Evolutionary conservation across 805 yeast genomes (phyloP), one percentile per base, ranked within the genome.

Genomic region (Yarrowia sp.): DNA sequence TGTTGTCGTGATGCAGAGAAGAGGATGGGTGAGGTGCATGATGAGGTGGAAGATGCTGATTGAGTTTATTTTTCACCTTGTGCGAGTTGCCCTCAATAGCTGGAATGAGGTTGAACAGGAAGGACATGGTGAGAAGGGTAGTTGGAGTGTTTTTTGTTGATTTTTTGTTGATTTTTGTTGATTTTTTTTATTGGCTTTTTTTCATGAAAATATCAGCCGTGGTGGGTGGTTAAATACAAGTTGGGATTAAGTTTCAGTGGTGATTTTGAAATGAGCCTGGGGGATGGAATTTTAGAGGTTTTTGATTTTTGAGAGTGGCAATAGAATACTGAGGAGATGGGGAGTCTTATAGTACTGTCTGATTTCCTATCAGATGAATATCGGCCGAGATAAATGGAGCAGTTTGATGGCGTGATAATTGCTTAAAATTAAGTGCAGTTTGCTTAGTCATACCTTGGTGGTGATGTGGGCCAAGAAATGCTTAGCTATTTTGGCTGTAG

Each of bases 361-460:
- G 33, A 28, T 28, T 22, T 6, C 14, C 48, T 14, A 44, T 44
- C 33, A 33, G 33, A 13, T 1, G 4, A 6, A 6, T 22, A 22
- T 1, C 13, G 4, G 11, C 2, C 33, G 15, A 44, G 15, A 28
- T 44, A 9, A 4, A 22, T 5, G 15, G 8, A 2, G 1, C 17
- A 5, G 14, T 22, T 15, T 28, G 36, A 45, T 45, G 51, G 51
- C 51, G 51, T 45, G 51, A 45, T 45, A 22, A 22, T 22, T 22
- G 28, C 28, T 22, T 22, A 22, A 22, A 22, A 22, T 22, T 22
- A 22, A 22, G 28, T 3, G 28, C 28, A 22, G 3, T 22, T 22
- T 11, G 48, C 48, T 44, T 44, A 44, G 51, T 45, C 51, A 45
- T 3, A 22, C 51, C 51, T 45, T 45, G 51, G 51, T 45, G 51